A percentile compares a stretch with the other conserved stretches of the same genome.
phyloP scores from a whole-genome alignment of 768 basidiomycete genomes.

The Phlegmacium glaucopus region DNA sequence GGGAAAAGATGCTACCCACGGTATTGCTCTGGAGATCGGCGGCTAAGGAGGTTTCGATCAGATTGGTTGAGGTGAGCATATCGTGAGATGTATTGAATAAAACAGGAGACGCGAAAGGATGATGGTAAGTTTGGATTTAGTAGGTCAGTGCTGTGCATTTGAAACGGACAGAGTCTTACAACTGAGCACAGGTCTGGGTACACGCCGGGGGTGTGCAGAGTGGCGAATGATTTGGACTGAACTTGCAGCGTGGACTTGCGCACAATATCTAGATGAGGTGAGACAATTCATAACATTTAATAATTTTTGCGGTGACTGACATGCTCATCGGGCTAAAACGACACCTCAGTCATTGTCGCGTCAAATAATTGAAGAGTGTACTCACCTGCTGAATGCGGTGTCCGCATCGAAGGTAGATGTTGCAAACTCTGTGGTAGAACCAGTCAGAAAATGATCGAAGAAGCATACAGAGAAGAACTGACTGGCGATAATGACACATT shows the following conservation, averaged over 20 bases:
- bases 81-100: background rate
- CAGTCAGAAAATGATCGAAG: background rate
- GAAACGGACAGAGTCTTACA: slow-evolving; percentile 7
- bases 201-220: slow-evolving; percentile 41
- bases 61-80: background rate
- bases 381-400: slow-evolving; percentile 39
- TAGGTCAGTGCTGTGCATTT: background rate
- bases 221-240: slow-evolving; percentile 49
- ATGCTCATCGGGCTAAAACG: slow-evolving; percentile 24
- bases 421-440: slow-evolving; percentile 37
- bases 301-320: slow-evolving; percentile 22
- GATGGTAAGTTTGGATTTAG: background rate
- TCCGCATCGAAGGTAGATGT: slow-evolving; percentile 47
- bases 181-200: slow-evolving; percentile 27
- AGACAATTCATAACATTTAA: slow-evolving; percentile 10
- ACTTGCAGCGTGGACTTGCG: slow-evolving; percentile 43
- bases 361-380: background rate
- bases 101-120: background rate
- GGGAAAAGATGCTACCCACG: slow-evolving; percentile 9
- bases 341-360: background rate
- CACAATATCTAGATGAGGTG: slow-evolving; percentile 39
- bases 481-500: slow-evolving; percentile 60
- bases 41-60: slow-evolving; percentile 10
- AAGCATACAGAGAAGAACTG: slow-evolving; percentile 18
- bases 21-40: slow-evolving; percentile 21